A percentile compares a stretch with the other conserved stretches of the same genome.
These are phyloP conservation scores for Aquanectria penicillioides DNA, from an alignment of 2,329 filamentous ascomycete species.

Conservation along the genomic window DNA sequence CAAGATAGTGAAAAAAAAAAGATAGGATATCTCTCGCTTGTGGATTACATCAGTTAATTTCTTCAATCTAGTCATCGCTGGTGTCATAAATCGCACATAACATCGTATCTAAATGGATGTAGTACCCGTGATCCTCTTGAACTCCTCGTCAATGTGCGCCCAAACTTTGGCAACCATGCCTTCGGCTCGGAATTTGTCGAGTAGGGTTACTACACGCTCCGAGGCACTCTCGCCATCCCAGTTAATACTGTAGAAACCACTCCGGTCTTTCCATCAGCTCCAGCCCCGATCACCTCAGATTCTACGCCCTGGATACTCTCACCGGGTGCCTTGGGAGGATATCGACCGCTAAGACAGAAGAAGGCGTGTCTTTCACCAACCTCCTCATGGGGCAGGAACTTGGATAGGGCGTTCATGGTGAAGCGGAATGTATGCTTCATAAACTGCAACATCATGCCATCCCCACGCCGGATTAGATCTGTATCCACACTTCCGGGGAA, in stretches of 20 bases:
- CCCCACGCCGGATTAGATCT: slow-evolving; percentile 32
- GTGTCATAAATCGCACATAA: too few species aligned
- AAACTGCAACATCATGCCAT: slow-evolving; percentile 29
- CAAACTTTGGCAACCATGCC: slow-evolving; percentile 34
- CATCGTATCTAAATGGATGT: background rate
- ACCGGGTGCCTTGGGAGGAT: slow-evolving; percentile 16
- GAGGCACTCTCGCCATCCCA: slow-evolving; percentile 35
- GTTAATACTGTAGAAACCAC: slow-evolving; percentile 39
- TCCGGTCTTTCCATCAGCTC: slow-evolving; percentile 32
- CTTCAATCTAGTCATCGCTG: too few species aligned
- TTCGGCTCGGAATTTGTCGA: slow-evolving; percentile 29
- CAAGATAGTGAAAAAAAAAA: too few species aligned
- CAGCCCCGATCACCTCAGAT: slow-evolving; percentile 18
- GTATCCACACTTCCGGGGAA: slow-evolving; percentile 44
- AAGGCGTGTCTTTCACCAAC: slow-evolving; percentile 40
- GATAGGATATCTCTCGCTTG: too few species aligned
- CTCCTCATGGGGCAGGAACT: slow-evolving; percentile 33
- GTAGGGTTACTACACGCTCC: slow-evolving; percentile 21
- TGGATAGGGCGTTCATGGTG: background rate
- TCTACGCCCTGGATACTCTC: background rate
- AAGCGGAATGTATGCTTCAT: slow-evolving; percentile 29
- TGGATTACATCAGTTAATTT: too few species aligned
- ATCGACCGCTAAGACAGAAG: slow-evolving; percentile 34
- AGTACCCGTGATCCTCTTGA: slow-evolving; percentile 30
- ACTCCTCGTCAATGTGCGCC: slow-evolving; percentile 37